Evolutionary conservation across 2,329 filamentous ascomycete species (phyloP).

Genomic region (Pseudonectria foliicola): DNA sequence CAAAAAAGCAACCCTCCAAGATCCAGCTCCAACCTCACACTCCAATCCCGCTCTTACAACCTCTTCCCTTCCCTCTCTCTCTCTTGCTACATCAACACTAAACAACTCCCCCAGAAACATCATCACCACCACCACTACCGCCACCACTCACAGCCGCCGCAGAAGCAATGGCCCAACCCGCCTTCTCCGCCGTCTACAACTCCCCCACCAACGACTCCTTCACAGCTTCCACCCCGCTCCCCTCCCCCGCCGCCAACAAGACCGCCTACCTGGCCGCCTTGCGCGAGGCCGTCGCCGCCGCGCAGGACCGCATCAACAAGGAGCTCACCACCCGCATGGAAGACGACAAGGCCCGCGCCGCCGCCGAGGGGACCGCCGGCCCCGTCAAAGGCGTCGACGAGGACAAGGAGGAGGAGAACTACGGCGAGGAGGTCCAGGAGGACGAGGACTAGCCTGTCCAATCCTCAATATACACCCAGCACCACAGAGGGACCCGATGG

Average conservation of each 20-base stretch:
- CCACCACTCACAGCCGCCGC: conserved; percentile 2
- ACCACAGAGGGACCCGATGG: too few relatives aligned
- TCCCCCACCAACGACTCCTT: conserved; percentile 45
- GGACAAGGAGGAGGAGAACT: conserved; percentile 64
- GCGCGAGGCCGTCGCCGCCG: conserved; percentile 44
- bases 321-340: conserved; percentile 70
- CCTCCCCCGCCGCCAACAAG: conserved; percentile 40
- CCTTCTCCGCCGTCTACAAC: conserved; percentile 46
- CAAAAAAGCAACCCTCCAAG: conserved; percentile 5
- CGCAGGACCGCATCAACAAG: conserved; percentile 63
- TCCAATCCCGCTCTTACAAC: too few relatives aligned
- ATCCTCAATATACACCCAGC: too few relatives aligned
- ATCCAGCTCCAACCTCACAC: conserved; percentile 2
- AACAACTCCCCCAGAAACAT: conserved; percentile 1
- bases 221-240: conserved; percentile 28
- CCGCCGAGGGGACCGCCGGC: conserved; percentile 19
- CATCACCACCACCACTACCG: conserved; percentile 10
- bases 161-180: conserved; percentile 5
- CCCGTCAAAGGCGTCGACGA: conserved; percentile 36
- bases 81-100: neutral
- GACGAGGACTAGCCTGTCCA: conserved; percentile 39
- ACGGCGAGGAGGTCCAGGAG: conserved; percentile 76
- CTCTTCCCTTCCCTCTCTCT: neutral
- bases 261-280: conserved; percentile 53
- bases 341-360: conserved; percentile 53